Percentiles rank a stretch among this genome's conserved stretches.
These are phyloP conservation scores for Tylopilus vinaceipallidus DNA, from an alignment of 768 basidiomycete genomes.

Conservation along the genomic window DNA sequence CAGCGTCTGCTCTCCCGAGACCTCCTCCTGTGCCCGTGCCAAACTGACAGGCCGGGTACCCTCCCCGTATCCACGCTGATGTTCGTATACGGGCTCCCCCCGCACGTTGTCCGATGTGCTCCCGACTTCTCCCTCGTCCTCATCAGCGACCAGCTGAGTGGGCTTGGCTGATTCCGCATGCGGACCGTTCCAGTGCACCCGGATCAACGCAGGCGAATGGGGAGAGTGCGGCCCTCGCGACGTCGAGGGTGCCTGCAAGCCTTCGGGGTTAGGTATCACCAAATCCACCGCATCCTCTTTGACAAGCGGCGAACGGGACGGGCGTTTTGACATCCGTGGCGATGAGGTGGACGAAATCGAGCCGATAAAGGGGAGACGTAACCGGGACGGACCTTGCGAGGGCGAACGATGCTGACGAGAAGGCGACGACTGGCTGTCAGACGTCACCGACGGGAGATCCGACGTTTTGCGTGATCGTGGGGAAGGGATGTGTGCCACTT, in stretches of 20 bases:
- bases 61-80: background rate
- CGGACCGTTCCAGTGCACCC: slow-evolving; percentile 25
- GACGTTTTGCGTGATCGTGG: slow-evolving; percentile 1
- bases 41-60: background rate
- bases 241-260: slow-evolving; percentile 14
- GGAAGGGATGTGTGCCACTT: slow-evolving; percentile 2
- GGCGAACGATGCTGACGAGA: slow-evolving; percentile 5
- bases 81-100: background rate
- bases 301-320: slow-evolving; percentile 19
- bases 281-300: slow-evolving; percentile 83
- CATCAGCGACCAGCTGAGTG: background rate
- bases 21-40: background rate
- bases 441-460: slow-evolving; percentile 9
- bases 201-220: slow-evolving; percentile 19
- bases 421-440: slow-evolving; percentile 8
- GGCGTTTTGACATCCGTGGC: slow-evolving; percentile 5
- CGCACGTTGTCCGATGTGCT: slow-evolving; percentile 1
- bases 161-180: background rate
- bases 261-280: slow-evolving; percentile 45
- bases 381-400: slow-evolving; percentile 2
- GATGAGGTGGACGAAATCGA: slow-evolving; percentile 2
- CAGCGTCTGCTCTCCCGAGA: slow-evolving; percentile 19
- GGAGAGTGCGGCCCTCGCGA: slow-evolving; percentile 16
- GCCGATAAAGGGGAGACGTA: slow-evolving; percentile 12
- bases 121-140: background rate